These are phyloP conservation scores for Candida orba DNA, from an alignment of 805 yeast species.

Conservation along the genomic window DNA sequence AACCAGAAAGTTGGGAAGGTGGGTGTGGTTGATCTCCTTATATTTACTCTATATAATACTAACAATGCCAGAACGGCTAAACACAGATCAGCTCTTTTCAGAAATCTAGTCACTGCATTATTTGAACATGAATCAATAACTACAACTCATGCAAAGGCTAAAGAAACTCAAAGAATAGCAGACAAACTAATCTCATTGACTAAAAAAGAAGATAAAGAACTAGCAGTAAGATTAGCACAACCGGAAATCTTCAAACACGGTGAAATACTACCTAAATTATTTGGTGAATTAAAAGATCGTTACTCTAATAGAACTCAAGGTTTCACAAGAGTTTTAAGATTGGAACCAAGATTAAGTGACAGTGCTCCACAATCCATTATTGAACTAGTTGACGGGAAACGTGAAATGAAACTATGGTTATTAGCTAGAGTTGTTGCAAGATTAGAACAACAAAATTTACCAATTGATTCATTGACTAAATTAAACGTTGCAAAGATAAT, in stretches of 20 bases:
- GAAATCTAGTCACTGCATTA: slow-evolving; percentile 60
- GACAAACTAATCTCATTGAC: slow-evolving; percentile 60
- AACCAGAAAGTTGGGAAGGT: slow-evolving; percentile 22
- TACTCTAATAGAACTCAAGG: slow-evolving; percentile 66
- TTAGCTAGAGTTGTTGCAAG: slow-evolving; percentile 84
- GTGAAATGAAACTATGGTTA: slow-evolving; percentile 69
- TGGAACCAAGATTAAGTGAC: slow-evolving; percentile 86
- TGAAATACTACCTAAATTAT: slow-evolving; percentile 53
- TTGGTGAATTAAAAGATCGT: slow-evolving; percentile 56
- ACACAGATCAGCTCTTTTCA: slow-evolving; percentile 39
- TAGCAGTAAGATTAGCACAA: slow-evolving; percentile 29
- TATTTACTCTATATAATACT: too few species aligned
- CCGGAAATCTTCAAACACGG: slow-evolving; percentile 42
- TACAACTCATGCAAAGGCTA: slow-evolving; percentile 72
- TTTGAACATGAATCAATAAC: slow-evolving; percentile 64
- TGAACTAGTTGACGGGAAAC: slow-evolving; percentile 72
- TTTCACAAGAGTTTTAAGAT: slow-evolving; percentile 73
- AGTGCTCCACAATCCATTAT: slow-evolving; percentile 83
- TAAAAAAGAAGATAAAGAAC: slow-evolving; percentile 29
- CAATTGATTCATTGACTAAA: slow-evolving; percentile 45
- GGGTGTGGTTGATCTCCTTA: too few species aligned
- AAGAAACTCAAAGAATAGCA: slow-evolving; percentile 54
- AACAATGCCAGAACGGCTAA: slow-evolving; percentile 14
- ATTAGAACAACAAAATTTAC: slow-evolving; percentile 53
- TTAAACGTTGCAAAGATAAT: slow-evolving; percentile 49